Evolutionary conservation across 2,329 filamentous ascomycete genomes (phyloP).

Genomic region (Hypoxylon sp.): DNA sequence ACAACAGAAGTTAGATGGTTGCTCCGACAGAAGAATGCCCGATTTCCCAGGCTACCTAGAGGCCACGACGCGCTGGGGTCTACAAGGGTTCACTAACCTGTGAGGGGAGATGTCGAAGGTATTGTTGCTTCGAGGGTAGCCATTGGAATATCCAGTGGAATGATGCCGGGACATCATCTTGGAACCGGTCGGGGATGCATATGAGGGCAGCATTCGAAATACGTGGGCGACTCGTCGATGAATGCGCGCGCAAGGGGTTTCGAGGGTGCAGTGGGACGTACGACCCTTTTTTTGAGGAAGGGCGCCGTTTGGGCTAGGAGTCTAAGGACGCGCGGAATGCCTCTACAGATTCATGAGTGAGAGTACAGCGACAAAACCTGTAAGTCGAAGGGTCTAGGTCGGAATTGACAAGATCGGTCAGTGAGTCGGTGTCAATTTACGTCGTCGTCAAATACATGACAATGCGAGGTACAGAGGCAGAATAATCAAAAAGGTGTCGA

Average conservation of each 20-base stretch:
- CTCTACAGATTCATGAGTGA: slow-evolving; percentile 39
- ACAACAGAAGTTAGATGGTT: slow-evolving; percentile 34
- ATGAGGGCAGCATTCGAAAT: slow-evolving; percentile 70
- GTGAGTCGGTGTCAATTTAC: slow-evolving; percentile 27
- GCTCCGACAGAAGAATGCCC: slow-evolving; percentile 2
- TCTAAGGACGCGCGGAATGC: slow-evolving; percentile 23
- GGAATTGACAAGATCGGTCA: slow-evolving; percentile 20
- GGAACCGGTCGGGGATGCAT: slow-evolving; percentile 64
- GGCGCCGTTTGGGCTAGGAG: slow-evolving; percentile 37
- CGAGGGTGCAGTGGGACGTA: slow-evolving; percentile 21
- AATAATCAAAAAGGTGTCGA: slow-evolving; percentile 49
- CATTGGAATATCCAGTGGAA: slow-evolving; percentile 81
- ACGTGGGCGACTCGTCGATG: slow-evolving; percentile 20
- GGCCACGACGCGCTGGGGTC: slow-evolving; percentile 11
- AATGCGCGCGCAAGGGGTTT: slow-evolving; percentile 30
- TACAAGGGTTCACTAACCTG: slow-evolving; percentile 72
- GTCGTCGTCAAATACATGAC: slow-evolving; percentile 24
- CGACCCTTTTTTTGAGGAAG: slow-evolving; percentile 38
- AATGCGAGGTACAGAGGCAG: slow-evolving; percentile 27
- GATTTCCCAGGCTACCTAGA: not conserved
- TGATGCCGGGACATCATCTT: slow-evolving; percentile 91
- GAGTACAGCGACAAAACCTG: slow-evolving; percentile 9
- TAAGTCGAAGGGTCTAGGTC: slow-evolving; percentile 7
- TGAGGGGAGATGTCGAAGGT: slow-evolving; percentile 92
- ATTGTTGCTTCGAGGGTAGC: slow-evolving; percentile 80